Evolutionary conservation across 2,329 filamentous ascomycete genomes (phyloP).

Genomic region (Tympanopsis confertula): DNA sequence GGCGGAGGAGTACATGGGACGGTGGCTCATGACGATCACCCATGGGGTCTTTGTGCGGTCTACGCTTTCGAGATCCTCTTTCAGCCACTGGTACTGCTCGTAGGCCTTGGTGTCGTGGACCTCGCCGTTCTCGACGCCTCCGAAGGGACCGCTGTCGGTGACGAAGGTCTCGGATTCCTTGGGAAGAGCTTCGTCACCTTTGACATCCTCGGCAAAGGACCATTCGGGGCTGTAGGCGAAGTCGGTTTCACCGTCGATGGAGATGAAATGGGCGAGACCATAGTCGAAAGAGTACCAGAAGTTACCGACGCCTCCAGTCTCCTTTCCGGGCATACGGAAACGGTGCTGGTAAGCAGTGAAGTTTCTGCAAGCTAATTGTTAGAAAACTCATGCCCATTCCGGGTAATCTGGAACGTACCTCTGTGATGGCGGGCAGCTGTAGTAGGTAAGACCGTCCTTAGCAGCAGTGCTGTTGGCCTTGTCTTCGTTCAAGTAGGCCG

Average conservation of each 20-base stretch:
- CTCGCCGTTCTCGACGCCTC: slow-evolving; percentile 21
- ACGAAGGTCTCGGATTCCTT: slow-evolving; percentile 26
- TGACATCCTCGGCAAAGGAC: slow-evolving; percentile 28
- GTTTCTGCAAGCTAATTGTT: slow-evolving; percentile 18
- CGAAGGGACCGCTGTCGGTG: slow-evolving; percentile 37
- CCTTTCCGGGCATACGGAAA: slow-evolving; percentile 35
- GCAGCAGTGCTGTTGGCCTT: slow-evolving; percentile 26
- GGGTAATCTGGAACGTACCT: slow-evolving; percentile 12
- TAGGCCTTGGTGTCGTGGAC: slow-evolving; percentile 27
- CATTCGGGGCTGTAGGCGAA: slow-evolving; percentile 32
- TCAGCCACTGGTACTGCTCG: slow-evolving; percentile 33
- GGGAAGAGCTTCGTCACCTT: slow-evolving; percentile 25
- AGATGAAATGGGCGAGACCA: slow-evolving; percentile 36
- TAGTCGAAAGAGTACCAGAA: slow-evolving; percentile 44
- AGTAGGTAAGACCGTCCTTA: slow-evolving; percentile 28
- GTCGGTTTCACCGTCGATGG: slow-evolving; percentile 35
- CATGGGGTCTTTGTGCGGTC: slow-evolving; percentile 34
- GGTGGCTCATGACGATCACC: slow-evolving; percentile 34
- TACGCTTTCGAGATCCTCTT: slow-evolving; percentile 27
- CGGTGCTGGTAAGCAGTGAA: slow-evolving; percentile 37
- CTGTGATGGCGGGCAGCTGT: slow-evolving; percentile 37
- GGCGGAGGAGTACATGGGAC: slow-evolving; percentile 33
- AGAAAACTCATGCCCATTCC: neutral
- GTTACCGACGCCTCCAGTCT: slow-evolving; percentile 34
- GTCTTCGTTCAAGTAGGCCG: slow-evolving; percentile 32